Evolutionary conservation across 169 alveolate genomes (phyloP).

Genomic region (Plasmodium gaboni): DNA sequence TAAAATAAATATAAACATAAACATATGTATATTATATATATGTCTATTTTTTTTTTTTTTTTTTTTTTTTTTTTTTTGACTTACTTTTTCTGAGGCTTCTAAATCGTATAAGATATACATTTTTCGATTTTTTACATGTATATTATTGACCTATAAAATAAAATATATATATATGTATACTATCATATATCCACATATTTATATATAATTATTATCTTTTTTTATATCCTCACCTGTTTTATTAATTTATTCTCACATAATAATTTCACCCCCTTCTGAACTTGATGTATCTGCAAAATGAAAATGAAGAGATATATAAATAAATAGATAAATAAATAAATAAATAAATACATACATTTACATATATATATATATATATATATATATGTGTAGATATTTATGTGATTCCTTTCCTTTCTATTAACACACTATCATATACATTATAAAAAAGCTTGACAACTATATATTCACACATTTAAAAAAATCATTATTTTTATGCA

Average conservation of each 20-base stretch:
- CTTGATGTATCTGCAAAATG: slow-evolving; percentile 87
- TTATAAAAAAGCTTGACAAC: no score
- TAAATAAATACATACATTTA: not conserved
- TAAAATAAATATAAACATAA: not conserved
- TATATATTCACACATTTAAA: no score
- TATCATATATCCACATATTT: no score
- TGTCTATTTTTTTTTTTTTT: not conserved
- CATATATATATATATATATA: not conserved
- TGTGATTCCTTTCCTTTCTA: not conserved
- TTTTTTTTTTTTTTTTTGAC: not conserved
- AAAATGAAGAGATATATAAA: slow-evolving; percentile 1
- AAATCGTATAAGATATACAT: slow-evolving; percentile 90
- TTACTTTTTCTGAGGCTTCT: slow-evolving; percentile 92
- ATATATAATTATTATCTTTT: not conserved
- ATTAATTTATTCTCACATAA: slow-evolving; percentile 89
- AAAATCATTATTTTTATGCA: not conserved
- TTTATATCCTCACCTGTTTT: slow-evolving; percentile 70
- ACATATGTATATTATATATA: not conserved
- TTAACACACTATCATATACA: no score
- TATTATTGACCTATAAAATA: slow-evolving; percentile 84
- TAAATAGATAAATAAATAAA: no score
- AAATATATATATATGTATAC: no score
- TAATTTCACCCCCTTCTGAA: slow-evolving; percentile 90
- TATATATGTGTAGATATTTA: not conserved
- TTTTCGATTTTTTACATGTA: slow-evolving; percentile 92